Evolutionary conservation across 768 basidiomycete genomes (phyloP).

Genomic region (Suillus discolor): DNA sequence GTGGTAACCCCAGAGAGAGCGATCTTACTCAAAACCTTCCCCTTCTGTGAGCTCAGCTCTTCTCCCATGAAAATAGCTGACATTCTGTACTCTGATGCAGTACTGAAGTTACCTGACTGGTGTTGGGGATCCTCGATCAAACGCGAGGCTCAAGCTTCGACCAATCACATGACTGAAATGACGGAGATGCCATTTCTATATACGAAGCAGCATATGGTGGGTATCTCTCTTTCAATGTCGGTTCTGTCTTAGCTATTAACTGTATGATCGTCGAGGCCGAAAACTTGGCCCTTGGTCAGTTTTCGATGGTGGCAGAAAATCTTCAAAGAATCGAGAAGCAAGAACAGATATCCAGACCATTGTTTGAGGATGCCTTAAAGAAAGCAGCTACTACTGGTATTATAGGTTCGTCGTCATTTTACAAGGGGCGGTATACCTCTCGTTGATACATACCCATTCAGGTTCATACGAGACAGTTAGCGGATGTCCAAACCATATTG

Average conservation of each 20-base stretch:
- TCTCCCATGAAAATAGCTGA: background rate
- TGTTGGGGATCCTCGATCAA: constrained; percentile 14
- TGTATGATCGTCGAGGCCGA: background rate
- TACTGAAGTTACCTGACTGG: constrained; percentile 16
- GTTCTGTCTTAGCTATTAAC: background rate
- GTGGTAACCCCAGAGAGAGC: constrained; percentile 5
- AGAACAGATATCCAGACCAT: constrained; percentile 1
- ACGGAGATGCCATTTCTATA: constrained; percentile 10
- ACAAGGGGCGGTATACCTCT: background rate
- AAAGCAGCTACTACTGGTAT: constrained; percentile 16
- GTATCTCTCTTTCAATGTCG: background rate
- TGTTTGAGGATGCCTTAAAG: constrained; percentile 14
- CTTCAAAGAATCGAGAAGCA: constrained; percentile 17
- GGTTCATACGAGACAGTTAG: constrained; percentile 26
- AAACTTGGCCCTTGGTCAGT: background rate
- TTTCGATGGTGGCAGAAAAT: constrained; percentile 17
- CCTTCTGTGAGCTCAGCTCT: constrained; percentile 16
- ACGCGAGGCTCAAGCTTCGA: constrained; percentile 7
- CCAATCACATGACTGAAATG: background rate
- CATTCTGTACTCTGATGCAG: background rate
- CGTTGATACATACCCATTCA: background rate
- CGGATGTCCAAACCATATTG: background rate
- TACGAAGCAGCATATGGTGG: constrained; percentile 10
- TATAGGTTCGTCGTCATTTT: constrained; percentile 12
- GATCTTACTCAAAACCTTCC: background rate